A percentile compares a stretch with the other conserved stretches of the same genome.
Evolutionary conservation across 164 flowering plant genomes (phyloP).

Genomic region (Nymphaea thermarum): DNA sequence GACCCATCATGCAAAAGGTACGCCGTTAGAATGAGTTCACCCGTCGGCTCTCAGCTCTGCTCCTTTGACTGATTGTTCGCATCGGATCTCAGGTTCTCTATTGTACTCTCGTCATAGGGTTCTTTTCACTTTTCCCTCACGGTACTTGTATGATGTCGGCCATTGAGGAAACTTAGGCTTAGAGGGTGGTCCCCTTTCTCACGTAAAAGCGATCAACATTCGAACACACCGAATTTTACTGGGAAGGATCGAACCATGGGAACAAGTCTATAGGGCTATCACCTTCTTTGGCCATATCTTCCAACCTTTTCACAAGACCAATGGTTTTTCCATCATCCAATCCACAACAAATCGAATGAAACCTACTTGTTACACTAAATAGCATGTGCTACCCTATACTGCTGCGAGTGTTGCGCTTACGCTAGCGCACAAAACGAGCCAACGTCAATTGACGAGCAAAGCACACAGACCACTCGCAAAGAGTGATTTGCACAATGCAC

Average conservation of each 20-base stretch:
- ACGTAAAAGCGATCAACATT: slow-evolving; percentile 12
- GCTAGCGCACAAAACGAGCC: too few relatives aligned
- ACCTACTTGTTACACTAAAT: background rate
- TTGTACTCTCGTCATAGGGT: slow-evolving; percentile 7
- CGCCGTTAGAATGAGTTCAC: background rate
- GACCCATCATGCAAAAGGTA: background rate
- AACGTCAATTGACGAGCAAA: too few relatives aligned
- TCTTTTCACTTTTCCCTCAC: slow-evolving; percentile 10
- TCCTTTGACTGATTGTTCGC: slow-evolving; percentile 10
- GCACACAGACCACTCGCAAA: too few relatives aligned
- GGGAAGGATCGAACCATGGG: slow-evolving; percentile 21
- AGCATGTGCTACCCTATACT: background rate
- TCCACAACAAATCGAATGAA: slow-evolving; percentile 10
- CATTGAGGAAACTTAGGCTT: slow-evolving; percentile 13
- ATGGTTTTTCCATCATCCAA: slow-evolving; percentile 7
- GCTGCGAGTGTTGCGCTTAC: background rate
- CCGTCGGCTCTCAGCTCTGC: slow-evolving; percentile 5
- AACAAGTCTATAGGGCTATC: slow-evolving; percentile 11
- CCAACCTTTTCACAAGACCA: slow-evolving; percentile 4
- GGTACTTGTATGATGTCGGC: too few relatives aligned
- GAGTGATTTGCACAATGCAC: too few relatives aligned
- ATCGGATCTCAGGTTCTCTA: slow-evolving; percentile 10
- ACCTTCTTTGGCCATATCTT: slow-evolving; percentile 5
- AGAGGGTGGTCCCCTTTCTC: slow-evolving; percentile 12
- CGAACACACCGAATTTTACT: slow-evolving; percentile 10